These are phyloP conservation scores for Phytophthora cryptogea DNA, from an alignment of 352 stramenopile genomes.

Conservation along the genomic window DNA sequence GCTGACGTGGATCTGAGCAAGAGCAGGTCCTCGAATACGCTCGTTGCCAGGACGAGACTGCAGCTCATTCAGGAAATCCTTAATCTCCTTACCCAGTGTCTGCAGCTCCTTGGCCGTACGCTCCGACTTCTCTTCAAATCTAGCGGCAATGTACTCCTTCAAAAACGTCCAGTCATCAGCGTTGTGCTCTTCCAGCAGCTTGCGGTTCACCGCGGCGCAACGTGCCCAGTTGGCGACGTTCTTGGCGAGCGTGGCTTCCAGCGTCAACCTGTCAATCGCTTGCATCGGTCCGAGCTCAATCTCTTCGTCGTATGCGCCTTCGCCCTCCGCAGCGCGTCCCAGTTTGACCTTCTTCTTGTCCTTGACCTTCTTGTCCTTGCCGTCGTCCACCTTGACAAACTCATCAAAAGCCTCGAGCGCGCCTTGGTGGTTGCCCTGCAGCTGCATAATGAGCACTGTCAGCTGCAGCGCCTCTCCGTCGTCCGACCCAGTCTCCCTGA, in stretches of 20 bases:
- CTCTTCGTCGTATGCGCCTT: constrained; percentile 81
- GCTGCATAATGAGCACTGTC: constrained; percentile 71
- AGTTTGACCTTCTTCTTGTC: constrained; percentile 35
- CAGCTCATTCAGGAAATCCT: constrained; percentile 50
- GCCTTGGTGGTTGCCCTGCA: constrained; percentile 66
- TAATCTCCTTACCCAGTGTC: constrained; percentile 29
- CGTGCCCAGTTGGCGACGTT: constrained; percentile 57
- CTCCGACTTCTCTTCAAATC: constrained; percentile 39
- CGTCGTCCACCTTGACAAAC: constrained; percentile 43
- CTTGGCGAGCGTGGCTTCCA: constrained; percentile 70
- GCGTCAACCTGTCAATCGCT: constrained; percentile 67
- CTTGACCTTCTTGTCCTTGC: constrained; percentile 21
- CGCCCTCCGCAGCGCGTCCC: constrained; percentile 62
- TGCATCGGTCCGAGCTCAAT: constrained; percentile 87
- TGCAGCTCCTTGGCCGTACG: constrained; percentile 28
- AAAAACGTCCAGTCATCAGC: constrained; percentile 87
- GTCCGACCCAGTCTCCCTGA: constrained; percentile 55
- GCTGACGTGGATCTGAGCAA: constrained; percentile 65
- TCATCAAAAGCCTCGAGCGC: constrained; percentile 79
- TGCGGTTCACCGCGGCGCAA: constrained; percentile 53
- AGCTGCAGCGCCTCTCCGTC: constrained; percentile 79
- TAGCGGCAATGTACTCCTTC: constrained; percentile 60
- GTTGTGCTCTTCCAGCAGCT: constrained; percentile 72
- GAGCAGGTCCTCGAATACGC: constrained; percentile 65
- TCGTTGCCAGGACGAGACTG: constrained; percentile 51